A percentile compares a stretch with the other conserved stretches of the same genome.
Evolutionary conservation across 805 yeast species (phyloP).

Genomic region (Zygosaccharomyces bisporus): DNA sequence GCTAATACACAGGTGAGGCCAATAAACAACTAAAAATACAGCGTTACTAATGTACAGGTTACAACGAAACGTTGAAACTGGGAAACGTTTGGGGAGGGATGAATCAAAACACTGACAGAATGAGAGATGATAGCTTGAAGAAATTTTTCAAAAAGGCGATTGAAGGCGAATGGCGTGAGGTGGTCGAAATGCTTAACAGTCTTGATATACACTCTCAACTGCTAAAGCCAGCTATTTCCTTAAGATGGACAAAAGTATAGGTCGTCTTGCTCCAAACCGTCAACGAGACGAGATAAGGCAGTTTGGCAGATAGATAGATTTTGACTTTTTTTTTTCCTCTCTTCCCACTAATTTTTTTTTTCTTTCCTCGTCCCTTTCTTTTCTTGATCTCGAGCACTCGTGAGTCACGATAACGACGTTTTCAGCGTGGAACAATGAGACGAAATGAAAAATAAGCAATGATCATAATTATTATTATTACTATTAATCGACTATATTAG

Average conservation of each 20-base stretch:
- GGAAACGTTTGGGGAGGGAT: background rate
- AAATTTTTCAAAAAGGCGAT: background rate
- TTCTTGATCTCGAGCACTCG: background rate
- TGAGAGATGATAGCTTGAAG: background rate
- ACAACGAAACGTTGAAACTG: conserved; percentile 5
- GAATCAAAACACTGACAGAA: conserved; percentile 1
- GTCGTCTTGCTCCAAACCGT: background rate
- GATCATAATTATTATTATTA: conserved; percentile 5
- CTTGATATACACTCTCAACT: background rate
- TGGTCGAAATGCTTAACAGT: background rate
- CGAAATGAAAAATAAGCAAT: too few species aligned
- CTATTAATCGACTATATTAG: conserved; percentile 12
- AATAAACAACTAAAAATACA: conserved; percentile 9
- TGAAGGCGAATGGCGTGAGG: background rate
- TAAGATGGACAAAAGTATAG: background rate
- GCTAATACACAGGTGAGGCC: conserved; percentile 6
- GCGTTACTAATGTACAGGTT: conserved; percentile 14
- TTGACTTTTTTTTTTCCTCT: too few species aligned
- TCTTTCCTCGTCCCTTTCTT: background rate
- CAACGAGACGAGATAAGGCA: too few species aligned
- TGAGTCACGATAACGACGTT: background rate
- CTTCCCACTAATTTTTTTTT: background rate
- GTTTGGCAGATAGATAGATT: too few species aligned
- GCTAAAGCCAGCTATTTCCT: background rate
- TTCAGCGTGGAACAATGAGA: too few species aligned